A percentile compares a stretch with the other conserved stretches of the same genome.
Conservation (phyloP, 1,284 basidiomycete genomes). For the Apiotrichum montevideense region DNA sequence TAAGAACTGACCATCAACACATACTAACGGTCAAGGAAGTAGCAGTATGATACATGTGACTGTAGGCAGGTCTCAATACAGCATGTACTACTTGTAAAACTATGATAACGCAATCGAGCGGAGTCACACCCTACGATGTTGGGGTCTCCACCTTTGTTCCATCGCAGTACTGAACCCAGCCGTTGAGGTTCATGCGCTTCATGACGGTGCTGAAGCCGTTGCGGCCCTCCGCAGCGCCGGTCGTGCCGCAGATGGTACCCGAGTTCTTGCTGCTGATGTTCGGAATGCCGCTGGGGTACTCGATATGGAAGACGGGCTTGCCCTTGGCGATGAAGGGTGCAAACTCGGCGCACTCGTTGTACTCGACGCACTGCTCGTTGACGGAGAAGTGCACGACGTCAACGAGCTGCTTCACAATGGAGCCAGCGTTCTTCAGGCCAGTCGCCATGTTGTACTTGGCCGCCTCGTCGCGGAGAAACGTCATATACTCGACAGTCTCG, state of each 20-base stretch:
- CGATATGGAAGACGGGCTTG: slow-evolving; percentile 26
- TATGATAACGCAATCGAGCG: too few species aligned
- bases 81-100: too few species aligned
- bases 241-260: neutral
- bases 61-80: too few species aligned
- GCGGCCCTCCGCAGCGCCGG: too few species aligned
- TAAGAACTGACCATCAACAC: too few species aligned
- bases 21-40: too few species aligned
- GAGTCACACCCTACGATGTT: too few species aligned
- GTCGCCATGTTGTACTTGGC: slow-evolving; percentile 14
- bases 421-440: slow-evolving; percentile 39
- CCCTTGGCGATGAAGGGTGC: slow-evolving; percentile 21
- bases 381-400: slow-evolving; percentile 5
- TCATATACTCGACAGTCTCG: slow-evolving; percentile 34
- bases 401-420: neutral
- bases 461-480: slow-evolving; percentile 26
- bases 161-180: slow-evolving; percentile 7
- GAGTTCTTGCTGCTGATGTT: neutral
- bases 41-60: too few species aligned
- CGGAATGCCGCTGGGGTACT: slow-evolving; percentile 7
- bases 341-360: slow-evolving; percentile 27
- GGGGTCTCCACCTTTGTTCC: neutral
- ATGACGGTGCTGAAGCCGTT: slow-evolving; percentile 3
- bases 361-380: slow-evolving; percentile 13
- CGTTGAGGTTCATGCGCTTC: slow-evolving; percentile 5